Base-by-base conservation (phyloP, 352 stramenopile species). In the Pilasporangium apinafurcum region DNA sequence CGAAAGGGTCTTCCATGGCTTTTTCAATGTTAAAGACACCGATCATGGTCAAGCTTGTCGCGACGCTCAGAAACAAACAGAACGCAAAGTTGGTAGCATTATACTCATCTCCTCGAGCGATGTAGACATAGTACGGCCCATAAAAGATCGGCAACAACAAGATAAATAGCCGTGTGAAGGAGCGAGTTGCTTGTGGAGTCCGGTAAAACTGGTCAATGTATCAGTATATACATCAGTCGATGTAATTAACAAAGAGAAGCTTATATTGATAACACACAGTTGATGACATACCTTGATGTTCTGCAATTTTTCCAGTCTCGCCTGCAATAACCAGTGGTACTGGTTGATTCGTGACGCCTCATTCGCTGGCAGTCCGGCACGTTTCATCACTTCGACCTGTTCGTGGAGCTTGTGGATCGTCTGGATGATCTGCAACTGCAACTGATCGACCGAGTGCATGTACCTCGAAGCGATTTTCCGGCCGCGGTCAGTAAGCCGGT, bases 301-400 rank as follows among this genome's bases (percentile, higher is more conserved):
- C 53, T 86, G 78, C 0, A 94, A 59, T 51, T 76, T 80, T 38
- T 94, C 81, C 22, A 94, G 62, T 16, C 83, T 77, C 37, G 75
- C 77, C 46, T 90, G 71, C 2, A 94, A 61, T 36, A 94, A 59
- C 83, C 83, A 94, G 41, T 92, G 76, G 45, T 92, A 92, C 54
- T 92, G 83, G 42, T 92, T 92, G 51, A 92, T 86, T 17, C 83
- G 77, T n/a, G 76, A 91, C 14, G 83, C 79, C 53, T 94, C 83
- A 33, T 94, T 94, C 0, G 77, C 75, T 17, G 79, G 83, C 14
- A 94, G 55, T 0, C 80, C 83, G 8, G 38, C 67, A 2, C 28
- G 25, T 53, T 94, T 92, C 65, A 94, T 71, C 2, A 81, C 56
- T 54, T 92, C 83, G 0, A 94, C 78, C 49, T 86, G 74, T 13